Percentiles rank a stretch among this genome's conserved stretches.
Conservation (phyloP, 163 green algal genomes). For the Volvox carteri region DNA sequence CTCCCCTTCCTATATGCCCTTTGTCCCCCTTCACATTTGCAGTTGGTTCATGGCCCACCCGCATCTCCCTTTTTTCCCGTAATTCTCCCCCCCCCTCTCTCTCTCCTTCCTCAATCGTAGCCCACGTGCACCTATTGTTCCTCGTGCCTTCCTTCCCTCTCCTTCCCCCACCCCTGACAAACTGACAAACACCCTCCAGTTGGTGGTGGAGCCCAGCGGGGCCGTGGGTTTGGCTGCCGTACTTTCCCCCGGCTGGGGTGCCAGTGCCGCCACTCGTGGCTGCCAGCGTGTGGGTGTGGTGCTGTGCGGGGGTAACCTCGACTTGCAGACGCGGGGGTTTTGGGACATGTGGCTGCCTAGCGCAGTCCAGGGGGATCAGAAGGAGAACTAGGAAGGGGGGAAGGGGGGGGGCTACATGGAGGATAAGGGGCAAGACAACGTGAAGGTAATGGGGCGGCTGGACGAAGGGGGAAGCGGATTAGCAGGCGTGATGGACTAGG, state of each 20-base stretch:
- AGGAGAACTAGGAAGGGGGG: constrained; percentile 12
- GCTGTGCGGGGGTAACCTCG: constrained; percentile 87
- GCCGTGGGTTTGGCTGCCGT: constrained; percentile 87
- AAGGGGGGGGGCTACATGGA: too few species aligned
- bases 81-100: not conserved
- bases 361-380: not conserved
- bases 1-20: not conserved
- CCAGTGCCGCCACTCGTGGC: not conserved
- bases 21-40: not conserved
- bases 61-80: not conserved
- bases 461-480: too few species aligned
- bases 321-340: constrained; percentile 72
- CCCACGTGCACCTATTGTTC: not conserved
- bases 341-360: constrained; percentile 63
- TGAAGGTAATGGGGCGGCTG: too few species aligned
- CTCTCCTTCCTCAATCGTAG: not conserved
- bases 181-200: constrained; percentile 55
- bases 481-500: too few species aligned
- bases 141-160: not conserved
- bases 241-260: constrained; percentile 56
- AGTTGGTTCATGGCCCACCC: too few species aligned
- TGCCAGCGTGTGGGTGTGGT: constrained; percentile 79
- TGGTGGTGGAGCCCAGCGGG: constrained; percentile 92
- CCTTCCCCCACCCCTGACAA: not conserved
- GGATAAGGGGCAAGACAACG: too few species aligned